Evolutionary conservation across 2,329 filamentous ascomycete genomes (phyloP), one percentile per base, ranked within the genome.

Genomic region (Lachnellula suecica): DNA sequence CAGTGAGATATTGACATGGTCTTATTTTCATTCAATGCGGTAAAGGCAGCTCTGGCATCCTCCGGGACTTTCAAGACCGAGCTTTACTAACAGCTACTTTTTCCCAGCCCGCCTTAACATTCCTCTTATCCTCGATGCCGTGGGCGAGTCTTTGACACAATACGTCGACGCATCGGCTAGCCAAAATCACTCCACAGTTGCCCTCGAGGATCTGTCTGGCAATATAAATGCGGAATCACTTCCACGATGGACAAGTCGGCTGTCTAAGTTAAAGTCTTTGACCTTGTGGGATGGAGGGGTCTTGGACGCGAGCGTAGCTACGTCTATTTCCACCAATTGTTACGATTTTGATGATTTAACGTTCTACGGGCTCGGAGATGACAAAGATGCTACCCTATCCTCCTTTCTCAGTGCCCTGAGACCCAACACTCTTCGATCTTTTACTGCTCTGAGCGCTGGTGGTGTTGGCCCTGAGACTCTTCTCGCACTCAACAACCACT

Each of bases 231-330:
- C 76, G 7, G 69, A 70, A 44, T 70, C 76, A 4, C 71, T 90
- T 4, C 71, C 79, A 1, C 70, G 67, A 24, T 89, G 85, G 85
- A 74, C 82, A 13, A 74, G 80, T 11, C 73, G 78, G 27, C 69
- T 89, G 23, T 74, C 80, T 1, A 75, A 79, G 23, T 70, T 91
- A 8, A 78, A 74, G 49, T 76, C 74, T 1, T 72, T 90, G 29
- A 78, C 81, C 15, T 70, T 89, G 2, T 83, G 76, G 66, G 80
- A 86, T 56, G 85, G 84, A 3, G 77, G 75, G 35, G 76, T 80
- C 9, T 73, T 91, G 1, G 77, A 75, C 37, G 71, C 79, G 46
- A 75, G 79, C 50, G 74, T 78, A 2, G 78, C 79, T 27, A 69
- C 71, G 11, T 75, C 80, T 3, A 79, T 90, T 44, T 72, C 75